These are phyloP conservation scores for Isoetes taiwanensis DNA, from an alignment of 75 land plant genomes.

Conservation along the genomic window DNA sequence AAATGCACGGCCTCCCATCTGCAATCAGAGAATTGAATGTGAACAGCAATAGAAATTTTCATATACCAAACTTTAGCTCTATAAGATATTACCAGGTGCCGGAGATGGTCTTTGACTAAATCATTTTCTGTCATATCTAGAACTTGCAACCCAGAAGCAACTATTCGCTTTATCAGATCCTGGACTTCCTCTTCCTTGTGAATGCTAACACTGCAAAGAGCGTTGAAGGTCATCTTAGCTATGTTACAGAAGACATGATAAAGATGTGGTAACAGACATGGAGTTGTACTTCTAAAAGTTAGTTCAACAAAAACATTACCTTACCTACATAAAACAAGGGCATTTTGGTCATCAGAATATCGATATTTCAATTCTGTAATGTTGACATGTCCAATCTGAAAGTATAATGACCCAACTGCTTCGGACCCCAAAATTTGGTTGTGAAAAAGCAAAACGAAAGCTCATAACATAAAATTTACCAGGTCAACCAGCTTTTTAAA, in stretches of 20 bases:
- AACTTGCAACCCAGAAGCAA: slow-evolving; percentile 33
- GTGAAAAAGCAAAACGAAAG: neutral
- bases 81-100: slow-evolving; percentile 73
- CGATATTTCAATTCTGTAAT: slow-evolving; percentile 47
- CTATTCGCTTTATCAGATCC: slow-evolving; percentile 43
- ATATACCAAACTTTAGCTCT: no score
- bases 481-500: slow-evolving; percentile 26
- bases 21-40: neutral
- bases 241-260: neutral
- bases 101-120: slow-evolving; percentile 75
- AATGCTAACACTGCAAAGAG: slow-evolving; percentile 50
- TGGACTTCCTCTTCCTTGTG: slow-evolving; percentile 48
- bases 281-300: neutral
- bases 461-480: slow-evolving; percentile 9
- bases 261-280: neutral
- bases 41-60: neutral
- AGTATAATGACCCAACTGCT: neutral
- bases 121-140: slow-evolving; percentile 65
- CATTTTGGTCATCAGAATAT: slow-evolving; percentile 22
- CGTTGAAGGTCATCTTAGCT: neutral
- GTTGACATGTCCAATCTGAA: slow-evolving; percentile 37
- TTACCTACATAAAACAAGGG: slow-evolving; percentile 40
- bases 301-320: slow-evolving; percentile 3
- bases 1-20: slow-evolving; percentile 39
- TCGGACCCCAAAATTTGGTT: neutral